A percentile compares a stretch with the other conserved stretches of the same genome.
phyloP scores from a whole-genome alignment of 495 filamentous ascomycete species.

The Jackrogersella minutella region DNA sequence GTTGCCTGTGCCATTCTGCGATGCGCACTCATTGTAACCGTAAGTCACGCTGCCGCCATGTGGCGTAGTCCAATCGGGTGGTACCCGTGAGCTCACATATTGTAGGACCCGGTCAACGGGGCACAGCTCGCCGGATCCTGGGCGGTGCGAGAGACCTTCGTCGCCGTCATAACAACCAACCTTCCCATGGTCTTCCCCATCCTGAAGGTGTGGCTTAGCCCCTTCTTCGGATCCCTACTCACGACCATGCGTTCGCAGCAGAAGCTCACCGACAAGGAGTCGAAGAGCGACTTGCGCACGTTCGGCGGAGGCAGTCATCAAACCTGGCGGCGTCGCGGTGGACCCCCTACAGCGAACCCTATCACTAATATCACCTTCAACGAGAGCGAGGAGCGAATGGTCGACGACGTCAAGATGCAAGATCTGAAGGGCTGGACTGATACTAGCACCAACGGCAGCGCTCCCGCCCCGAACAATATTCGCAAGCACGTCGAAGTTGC shows the following conservation, averaged over 20 bases:
- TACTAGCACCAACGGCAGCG: constrained; percentile 33
- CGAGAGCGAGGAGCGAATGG: constrained; percentile 61
- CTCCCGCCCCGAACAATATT: constrained; percentile 18
- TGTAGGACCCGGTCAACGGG: constrained; percentile 55
- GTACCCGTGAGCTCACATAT: constrained; percentile 8
- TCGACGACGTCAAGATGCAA: constrained; percentile 52
- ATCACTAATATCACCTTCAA: constrained; percentile 58
- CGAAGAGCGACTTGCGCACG: constrained; percentile 35
- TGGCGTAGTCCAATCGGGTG: neutral
- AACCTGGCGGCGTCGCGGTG: constrained; percentile 51
- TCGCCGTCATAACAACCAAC: constrained; percentile 60
- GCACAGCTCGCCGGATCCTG: constrained; percentile 58
- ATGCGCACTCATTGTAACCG: constrained; percentile 56
- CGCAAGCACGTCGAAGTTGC: constrained; percentile 39
- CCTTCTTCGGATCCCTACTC: constrained; percentile 47
- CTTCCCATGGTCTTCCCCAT: constrained; percentile 64
- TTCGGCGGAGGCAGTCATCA: constrained; percentile 48
- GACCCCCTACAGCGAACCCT: constrained; percentile 52
- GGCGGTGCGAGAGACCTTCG: constrained; percentile 63
- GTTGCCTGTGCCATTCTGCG: constrained; percentile 60
- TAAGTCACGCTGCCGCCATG: constrained; percentile 32
- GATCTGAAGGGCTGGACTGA: constrained; percentile 43
- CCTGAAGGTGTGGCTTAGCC: constrained; percentile 53
- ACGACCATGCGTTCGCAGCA: constrained; percentile 44
- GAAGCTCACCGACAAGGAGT: constrained; percentile 42